These are phyloP conservation scores for Pholiota conissans DNA, from an alignment of 768 basidiomycete genomes.

Conservation along the genomic window DNA sequence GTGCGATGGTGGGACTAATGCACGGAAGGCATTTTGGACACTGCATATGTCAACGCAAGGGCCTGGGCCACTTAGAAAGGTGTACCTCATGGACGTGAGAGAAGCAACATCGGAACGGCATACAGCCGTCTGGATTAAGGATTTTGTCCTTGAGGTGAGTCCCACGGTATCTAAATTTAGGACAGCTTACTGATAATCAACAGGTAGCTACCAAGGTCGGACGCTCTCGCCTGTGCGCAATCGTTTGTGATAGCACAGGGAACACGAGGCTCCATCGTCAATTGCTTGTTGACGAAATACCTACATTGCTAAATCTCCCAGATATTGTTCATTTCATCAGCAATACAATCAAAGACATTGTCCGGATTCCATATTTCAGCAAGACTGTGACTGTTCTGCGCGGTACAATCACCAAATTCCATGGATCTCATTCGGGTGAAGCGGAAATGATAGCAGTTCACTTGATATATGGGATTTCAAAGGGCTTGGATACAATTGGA, in stretches of 20 bases:
- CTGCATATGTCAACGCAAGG: constrained; percentile 30
- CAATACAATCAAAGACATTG: neutral
- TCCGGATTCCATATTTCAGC: neutral
- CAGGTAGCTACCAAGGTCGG: constrained; percentile 21
- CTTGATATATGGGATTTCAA: constrained; percentile 9
- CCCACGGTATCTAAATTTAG: neutral
- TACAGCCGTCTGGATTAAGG: constrained; percentile 25
- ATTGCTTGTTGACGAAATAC: constrained; percentile 11
- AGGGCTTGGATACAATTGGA: constrained; percentile 23
- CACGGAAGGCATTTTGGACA: constrained; percentile 27
- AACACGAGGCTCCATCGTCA: constrained; percentile 20
- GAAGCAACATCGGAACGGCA: constrained; percentile 27
- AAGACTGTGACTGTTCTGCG: constrained; percentile 16
- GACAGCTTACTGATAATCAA: neutral
- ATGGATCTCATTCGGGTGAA: constrained; percentile 18
- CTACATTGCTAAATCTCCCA: constrained; percentile 19
- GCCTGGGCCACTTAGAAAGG: no score
- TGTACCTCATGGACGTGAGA: constrained; percentile 26
- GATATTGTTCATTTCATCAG: constrained; percentile 26
- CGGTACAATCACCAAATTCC: constrained; percentile 20
- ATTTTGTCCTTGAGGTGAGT: constrained; percentile 13
- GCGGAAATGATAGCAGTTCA: constrained; percentile 14
- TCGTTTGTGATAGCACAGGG: constrained; percentile 28
- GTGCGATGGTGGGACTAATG: constrained; percentile 17
- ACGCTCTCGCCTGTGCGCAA: constrained; percentile 18